phyloP scores from a whole-genome alignment of 2,329 filamentous ascomycete genomes.

The Fusarium solani-melongenae region DNA sequence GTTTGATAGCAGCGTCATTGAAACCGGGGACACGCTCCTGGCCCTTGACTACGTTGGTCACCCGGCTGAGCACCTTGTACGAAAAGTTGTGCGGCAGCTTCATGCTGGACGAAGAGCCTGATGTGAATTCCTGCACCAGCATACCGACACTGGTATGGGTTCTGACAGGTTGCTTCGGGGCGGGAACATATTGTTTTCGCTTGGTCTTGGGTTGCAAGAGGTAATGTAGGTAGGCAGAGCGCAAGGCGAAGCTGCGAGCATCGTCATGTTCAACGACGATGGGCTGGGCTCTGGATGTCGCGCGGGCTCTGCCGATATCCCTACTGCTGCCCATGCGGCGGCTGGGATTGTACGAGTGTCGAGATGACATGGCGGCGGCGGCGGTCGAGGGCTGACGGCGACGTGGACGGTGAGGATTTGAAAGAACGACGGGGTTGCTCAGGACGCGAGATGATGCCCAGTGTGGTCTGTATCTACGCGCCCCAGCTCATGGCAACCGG shows the following conservation, averaged over 20 bases:
- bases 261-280: conserved; percentile 75
- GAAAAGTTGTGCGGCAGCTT: conserved; percentile 70
- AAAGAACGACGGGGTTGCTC: conserved; percentile 33
- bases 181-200: conserved; percentile 84
- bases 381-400: conserved; percentile 17
- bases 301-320: conserved; percentile 54
- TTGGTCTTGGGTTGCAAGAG: conserved; percentile 91
- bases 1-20: conserved; percentile 89
- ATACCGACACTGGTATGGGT: conserved; percentile 82
- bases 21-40: conserved; percentile 88
- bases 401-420: neutral
- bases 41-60: conserved; percentile 83
- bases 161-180: conserved; percentile 69
- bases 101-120: conserved; percentile 59
- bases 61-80: conserved; percentile 71
- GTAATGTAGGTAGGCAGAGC: conserved; percentile 91
- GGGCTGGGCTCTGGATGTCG: conserved; percentile 59
- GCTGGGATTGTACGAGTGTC: conserved; percentile 57
- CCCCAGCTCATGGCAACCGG: conserved; percentile 46
- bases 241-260: conserved; percentile 90
- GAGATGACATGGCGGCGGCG: conserved; percentile 60
- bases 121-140: conserved; percentile 86
- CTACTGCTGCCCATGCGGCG: conserved; percentile 59
- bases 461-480: conserved; percentile 36
- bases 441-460: conserved; percentile 47